These are phyloP conservation scores for Fusarium nematophilum DNA, from an alignment of 2,329 filamentous ascomycete genomes.

Conservation along the genomic window DNA sequence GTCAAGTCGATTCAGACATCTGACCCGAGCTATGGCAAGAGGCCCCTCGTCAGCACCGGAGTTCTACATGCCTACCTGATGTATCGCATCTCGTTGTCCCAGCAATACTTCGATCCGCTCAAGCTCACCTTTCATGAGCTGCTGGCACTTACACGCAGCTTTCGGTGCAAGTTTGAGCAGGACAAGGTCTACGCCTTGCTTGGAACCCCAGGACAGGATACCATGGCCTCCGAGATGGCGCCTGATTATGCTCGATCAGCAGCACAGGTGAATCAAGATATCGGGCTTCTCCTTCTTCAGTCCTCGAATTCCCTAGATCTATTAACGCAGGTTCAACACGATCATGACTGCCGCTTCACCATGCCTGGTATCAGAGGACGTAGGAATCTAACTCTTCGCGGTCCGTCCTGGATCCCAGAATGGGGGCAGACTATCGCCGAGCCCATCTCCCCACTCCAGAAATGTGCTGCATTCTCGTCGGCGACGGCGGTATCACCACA, in stretches of 20 bases:
- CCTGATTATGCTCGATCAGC: neutral
- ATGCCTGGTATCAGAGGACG: neutral
- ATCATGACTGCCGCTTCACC: neutral
- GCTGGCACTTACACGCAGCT: too few species aligned
- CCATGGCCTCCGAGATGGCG: neutral
- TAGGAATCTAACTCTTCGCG: neutral
- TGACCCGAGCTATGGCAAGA: neutral
- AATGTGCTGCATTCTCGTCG: neutral
- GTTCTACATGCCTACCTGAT: constrained; percentile 10
- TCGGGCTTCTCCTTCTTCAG: neutral
- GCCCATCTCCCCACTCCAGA: neutral
- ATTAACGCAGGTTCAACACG: neutral
- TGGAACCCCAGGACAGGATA: too few species aligned
- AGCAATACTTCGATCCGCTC: neutral
- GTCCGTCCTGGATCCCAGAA: constrained; percentile 4
- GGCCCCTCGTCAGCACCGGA: neutral
- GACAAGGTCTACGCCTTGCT: too few species aligned
- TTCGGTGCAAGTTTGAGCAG: too few species aligned
- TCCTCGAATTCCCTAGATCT: constrained; percentile 1
- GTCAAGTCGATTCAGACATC: neutral
- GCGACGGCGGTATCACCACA: too few species aligned
- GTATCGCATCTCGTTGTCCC: constrained; percentile 6
- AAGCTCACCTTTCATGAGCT: neutral
- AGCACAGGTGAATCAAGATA: neutral
- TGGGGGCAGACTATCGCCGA: neutral